Evolutionary conservation across 495 filamentous ascomycete species (phyloP).

Genomic region (Mytilinidion resinicola): DNA sequence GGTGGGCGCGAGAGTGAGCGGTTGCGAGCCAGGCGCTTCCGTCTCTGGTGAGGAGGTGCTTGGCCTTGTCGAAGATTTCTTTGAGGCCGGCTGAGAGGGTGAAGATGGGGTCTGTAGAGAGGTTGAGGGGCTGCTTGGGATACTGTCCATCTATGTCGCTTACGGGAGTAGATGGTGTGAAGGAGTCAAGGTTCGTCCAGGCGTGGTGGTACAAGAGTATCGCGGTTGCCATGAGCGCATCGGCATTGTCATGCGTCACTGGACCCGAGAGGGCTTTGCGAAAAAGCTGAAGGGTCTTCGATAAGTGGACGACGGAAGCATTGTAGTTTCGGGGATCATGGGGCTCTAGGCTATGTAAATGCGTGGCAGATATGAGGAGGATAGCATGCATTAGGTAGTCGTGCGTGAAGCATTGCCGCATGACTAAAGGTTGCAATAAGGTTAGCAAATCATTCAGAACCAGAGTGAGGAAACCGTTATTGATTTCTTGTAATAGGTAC

Average conservation of each 20-base stretch:
- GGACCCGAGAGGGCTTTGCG: not conserved
- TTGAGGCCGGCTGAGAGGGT: not conserved
- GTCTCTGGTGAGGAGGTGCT: too few species aligned
- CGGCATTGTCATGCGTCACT: not conserved
- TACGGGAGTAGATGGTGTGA: not conserved
- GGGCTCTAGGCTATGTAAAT: not conserved
- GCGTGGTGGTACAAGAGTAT: not conserved
- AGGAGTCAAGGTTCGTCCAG: not conserved
- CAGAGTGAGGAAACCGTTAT: too few species aligned
- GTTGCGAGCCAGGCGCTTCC: too few species aligned
- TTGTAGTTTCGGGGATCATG: not conserved
- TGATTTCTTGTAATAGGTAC: too few species aligned
- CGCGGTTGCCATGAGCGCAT: constrained; percentile 1
- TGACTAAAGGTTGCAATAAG: too few species aligned
- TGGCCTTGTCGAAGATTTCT: not conserved
- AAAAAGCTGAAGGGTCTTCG: not conserved
- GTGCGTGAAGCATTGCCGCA: not conserved
- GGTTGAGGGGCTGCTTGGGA: not conserved
- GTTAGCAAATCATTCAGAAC: too few species aligned
- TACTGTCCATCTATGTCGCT: not conserved
- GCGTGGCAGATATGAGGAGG: not conserved
- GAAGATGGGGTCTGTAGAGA: not conserved
- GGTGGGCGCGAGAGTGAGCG: not conserved
- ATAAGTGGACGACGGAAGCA: not conserved
- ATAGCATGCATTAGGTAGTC: constrained; percentile 2